Conservation (phyloP, 2,329 filamentous ascomycete genomes). For the Curvularia hawaiiensis region DNA sequence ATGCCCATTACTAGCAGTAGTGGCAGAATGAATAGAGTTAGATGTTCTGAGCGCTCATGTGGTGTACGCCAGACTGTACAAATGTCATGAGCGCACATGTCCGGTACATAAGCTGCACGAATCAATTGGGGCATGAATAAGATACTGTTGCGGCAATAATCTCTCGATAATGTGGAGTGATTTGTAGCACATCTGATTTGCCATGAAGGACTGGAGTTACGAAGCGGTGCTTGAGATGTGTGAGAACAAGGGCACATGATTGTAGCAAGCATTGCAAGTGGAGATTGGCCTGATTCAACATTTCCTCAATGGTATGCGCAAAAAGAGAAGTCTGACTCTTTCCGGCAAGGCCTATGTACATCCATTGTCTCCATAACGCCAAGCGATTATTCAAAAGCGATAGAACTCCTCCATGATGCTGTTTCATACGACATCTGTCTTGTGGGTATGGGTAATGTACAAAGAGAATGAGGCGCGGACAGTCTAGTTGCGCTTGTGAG, state of each 20-base stretch:
- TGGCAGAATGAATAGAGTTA: conserved; percentile 22
- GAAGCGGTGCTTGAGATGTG: conserved; percentile 2
- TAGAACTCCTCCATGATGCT: conserved; percentile 28
- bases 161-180: conserved; percentile 14
- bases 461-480: conserved; percentile 10
- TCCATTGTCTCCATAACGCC: conserved; percentile 23
- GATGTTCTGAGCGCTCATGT: conserved; percentile 21
- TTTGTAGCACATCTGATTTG: conserved; percentile 6
- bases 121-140: conserved; percentile 14
- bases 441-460: conserved; percentile 37
- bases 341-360: conserved; percentile 22
- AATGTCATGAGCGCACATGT: conserved; percentile 23
- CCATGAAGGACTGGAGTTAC: conserved; percentile 13
- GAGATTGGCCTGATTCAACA: conserved; percentile 1
- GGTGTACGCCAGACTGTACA: conserved; percentile 23
- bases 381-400: conserved; percentile 23
- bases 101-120: conserved; percentile 3
- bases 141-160: conserved; percentile 16
- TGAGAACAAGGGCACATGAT: conserved; percentile 11
- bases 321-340: conserved; percentile 8
- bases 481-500: conserved; percentile 66
- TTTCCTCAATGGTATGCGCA: neutral
- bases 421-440: conserved; percentile 14
- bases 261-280: neutral
- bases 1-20: conserved; percentile 23